Conservation (phyloP, 164 flowering plant genomes). For the Nymphaea colorata region DNA sequence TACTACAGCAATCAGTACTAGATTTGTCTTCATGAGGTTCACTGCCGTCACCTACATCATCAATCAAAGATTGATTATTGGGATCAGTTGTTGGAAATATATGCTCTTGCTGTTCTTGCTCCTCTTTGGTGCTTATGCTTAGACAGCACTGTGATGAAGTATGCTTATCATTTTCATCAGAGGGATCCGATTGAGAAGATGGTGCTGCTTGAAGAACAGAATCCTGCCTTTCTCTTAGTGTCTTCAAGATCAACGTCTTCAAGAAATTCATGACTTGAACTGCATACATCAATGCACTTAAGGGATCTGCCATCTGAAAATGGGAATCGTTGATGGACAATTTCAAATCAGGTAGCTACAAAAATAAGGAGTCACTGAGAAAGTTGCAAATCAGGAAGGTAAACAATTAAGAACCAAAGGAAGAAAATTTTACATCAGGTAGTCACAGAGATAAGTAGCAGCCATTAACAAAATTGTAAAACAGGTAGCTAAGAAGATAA, state of each 20-base stretch:
- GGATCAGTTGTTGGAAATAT: conserved; percentile 11
- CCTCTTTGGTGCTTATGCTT: conserved; percentile 20
- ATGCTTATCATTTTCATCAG: conserved; percentile 39
- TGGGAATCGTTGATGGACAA: background rate
- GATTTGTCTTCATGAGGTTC: conserved; percentile 15
- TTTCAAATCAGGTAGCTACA: background rate
- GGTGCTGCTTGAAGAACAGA: conserved; percentile 21
- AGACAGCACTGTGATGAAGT: conserved; percentile 31
- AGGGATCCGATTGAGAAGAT: conserved; percentile 31
- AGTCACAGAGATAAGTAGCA: too few species aligned
- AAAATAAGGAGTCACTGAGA: background rate
- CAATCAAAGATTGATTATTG: background rate
- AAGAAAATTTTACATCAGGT: background rate
- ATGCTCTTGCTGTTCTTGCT: conserved; percentile 16
- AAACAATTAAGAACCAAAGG: too few species aligned
- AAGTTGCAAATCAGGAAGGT: too few species aligned
- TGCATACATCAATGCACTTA: conserved; percentile 80
- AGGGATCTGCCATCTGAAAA: conserved; percentile 82
- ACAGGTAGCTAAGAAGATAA: background rate
- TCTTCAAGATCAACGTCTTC: conserved; percentile 48
- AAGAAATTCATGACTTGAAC: conserved; percentile 91
- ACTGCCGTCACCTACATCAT: conserved; percentile 11
- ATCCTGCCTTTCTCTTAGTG: conserved; percentile 49
- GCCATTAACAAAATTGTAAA: too few species aligned
- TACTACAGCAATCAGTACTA: conserved; percentile 14